A percentile compares a stretch with the other conserved stretches of the same genome.
Evolutionary conservation across 139 green algal genomes (phyloP).

Genomic region (Tetraselmis chui): DNA sequence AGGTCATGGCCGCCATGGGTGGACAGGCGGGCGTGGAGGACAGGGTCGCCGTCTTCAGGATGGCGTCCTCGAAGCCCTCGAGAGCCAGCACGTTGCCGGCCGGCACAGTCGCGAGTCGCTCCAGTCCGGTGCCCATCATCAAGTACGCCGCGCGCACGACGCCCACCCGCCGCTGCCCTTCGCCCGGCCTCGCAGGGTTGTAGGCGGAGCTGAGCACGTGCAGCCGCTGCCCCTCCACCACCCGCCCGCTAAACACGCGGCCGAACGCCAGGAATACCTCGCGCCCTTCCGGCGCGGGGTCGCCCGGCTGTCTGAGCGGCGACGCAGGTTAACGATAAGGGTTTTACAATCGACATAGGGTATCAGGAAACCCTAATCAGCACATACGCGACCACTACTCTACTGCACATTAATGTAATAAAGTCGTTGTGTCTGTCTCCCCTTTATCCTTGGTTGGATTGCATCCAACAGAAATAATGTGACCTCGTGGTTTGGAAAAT

Average conservation of each 20-base stretch:
- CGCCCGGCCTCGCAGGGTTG: constrained; percentile 42
- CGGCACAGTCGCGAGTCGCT: constrained; percentile 61
- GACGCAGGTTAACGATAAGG: no score
- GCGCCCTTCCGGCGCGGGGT: constrained; percentile 16
- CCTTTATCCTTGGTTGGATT: no score
- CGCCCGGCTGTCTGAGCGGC: constrained; percentile 27
- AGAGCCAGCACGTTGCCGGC: constrained; percentile 89
- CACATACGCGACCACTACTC: no score
- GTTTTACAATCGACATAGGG: no score
- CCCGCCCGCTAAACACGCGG: constrained; percentile 72
- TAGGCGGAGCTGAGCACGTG: constrained; percentile 76
- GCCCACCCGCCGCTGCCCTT: constrained; percentile 6
- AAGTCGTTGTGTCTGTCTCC: no score
- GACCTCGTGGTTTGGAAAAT: no score
- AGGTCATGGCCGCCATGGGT: constrained; percentile 84
- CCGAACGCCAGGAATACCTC: constrained; percentile 88
- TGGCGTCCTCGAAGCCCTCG: constrained; percentile 60
- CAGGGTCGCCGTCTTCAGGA: constrained; percentile 93
- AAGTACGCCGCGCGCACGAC: constrained; percentile 67
- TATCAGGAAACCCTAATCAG: no score
- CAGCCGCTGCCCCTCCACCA: constrained; percentile 47
- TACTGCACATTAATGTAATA: no score
- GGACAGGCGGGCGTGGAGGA: constrained; percentile 47
- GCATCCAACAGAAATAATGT: no score
- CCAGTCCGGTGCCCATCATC: constrained; percentile 91